Evolutionary conservation across 2,329 filamentous ascomycete species (phyloP).

Genomic region (Drechslera avenae): DNA sequence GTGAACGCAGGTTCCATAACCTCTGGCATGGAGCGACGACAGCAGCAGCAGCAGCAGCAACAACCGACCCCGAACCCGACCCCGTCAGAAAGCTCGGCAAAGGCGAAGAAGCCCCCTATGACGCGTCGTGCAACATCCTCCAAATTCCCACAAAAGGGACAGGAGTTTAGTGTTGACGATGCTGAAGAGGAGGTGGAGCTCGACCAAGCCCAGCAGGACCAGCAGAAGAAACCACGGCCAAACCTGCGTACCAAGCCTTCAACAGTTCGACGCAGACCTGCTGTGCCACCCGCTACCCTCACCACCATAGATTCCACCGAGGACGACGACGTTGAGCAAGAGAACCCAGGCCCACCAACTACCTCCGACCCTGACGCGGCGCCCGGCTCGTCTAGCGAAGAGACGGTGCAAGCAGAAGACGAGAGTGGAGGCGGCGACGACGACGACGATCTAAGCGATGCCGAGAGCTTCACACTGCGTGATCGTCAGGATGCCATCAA

Average conservation of each 20-base stretch:
- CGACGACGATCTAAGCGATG: slow-evolving; percentile 79
- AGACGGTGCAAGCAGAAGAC: slow-evolving; percentile 46
- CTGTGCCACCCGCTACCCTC: slow-evolving; percentile 53
- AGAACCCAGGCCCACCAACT: slow-evolving; percentile 27
- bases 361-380: slow-evolving; percentile 30
- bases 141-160: slow-evolving; percentile 76
- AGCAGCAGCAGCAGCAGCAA: slow-evolving; percentile 12
- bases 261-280: slow-evolving; percentile 57
- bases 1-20: slow-evolving; percentile 41
- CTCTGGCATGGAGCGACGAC: slow-evolving; percentile 39
- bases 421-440: slow-evolving; percentile 59
- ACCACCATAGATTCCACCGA: slow-evolving; percentile 56
- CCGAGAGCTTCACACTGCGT: slow-evolving; percentile 96
- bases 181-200: slow-evolving; percentile 79
- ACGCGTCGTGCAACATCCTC: slow-evolving; percentile 75
- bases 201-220: slow-evolving; percentile 57
- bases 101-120: slow-evolving; percentile 73
- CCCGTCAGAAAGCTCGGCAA: slow-evolving; percentile 29
- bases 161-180: slow-evolving; percentile 90
- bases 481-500: slow-evolving; percentile 98
- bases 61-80: slow-evolving; percentile 2
- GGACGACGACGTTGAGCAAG: slow-evolving; percentile 55
- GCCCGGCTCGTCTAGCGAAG: slow-evolving; percentile 44
- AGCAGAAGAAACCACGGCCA: slow-evolving; percentile 36
- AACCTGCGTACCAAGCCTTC: slow-evolving; percentile 57